Evolutionary conservation across 139 green algal genomes (phyloP).

Genomic region (Monoraphidium neglectum): DNA sequence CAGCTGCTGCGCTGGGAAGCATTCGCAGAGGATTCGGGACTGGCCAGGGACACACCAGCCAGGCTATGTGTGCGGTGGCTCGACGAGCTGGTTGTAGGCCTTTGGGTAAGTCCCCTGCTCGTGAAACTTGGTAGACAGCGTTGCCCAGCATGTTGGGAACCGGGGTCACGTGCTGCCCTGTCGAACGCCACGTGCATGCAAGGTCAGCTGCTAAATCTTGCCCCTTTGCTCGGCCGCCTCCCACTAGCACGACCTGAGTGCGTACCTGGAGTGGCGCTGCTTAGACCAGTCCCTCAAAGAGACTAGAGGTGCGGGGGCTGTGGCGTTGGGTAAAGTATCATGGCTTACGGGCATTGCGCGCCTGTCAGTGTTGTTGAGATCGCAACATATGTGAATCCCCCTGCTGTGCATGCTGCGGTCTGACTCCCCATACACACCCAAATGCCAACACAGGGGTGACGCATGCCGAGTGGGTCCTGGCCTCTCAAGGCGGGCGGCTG

Average conservation of each 20-base stretch:
- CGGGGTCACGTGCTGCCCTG: not conserved
- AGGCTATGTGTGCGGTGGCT: slow-evolving; percentile 24
- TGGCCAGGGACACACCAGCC: no score
- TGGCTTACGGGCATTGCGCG: not conserved
- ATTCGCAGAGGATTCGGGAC: no score
- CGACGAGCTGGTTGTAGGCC: slow-evolving; percentile 30
- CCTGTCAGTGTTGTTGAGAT: not conserved
- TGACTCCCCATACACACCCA: not conserved
- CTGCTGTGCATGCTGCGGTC: not conserved
- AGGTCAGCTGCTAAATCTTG: no score
- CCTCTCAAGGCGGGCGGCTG: no score
- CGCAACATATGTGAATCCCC: not conserved
- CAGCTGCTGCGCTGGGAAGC: not conserved
- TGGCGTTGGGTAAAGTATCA: not conserved
- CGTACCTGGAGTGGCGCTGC: slow-evolving; percentile 33
- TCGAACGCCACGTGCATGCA: no score
- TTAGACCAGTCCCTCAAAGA: slow-evolving; percentile 20
- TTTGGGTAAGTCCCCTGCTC: slow-evolving; percentile 22
- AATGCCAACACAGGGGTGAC: slow-evolving; percentile 9
- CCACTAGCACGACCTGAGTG: not conserved
- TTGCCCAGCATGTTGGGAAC: not conserved
- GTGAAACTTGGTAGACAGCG: not conserved
- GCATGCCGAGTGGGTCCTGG: slow-evolving; percentile 27
- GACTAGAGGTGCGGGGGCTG: slow-evolving; percentile 3
- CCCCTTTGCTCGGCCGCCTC: no score